Evolutionary conservation across 2,329 filamentous ascomycete genomes (phyloP), one percentile per base, ranked within the genome.

Genomic region (Tolypocladium nubicola): DNA sequence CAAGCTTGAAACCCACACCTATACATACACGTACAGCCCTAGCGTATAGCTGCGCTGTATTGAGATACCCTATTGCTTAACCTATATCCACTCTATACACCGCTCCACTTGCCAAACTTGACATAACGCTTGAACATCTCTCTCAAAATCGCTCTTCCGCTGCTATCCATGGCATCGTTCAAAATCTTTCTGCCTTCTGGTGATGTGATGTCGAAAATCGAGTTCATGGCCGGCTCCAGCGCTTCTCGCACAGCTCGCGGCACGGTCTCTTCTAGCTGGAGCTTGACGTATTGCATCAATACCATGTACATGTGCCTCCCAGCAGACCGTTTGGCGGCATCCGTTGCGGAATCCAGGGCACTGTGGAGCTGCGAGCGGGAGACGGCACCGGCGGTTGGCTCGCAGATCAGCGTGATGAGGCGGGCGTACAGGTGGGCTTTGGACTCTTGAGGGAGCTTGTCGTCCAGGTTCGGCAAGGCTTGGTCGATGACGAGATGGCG

Each of bases 21-120:
- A 3, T 35, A 52, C 19, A 33, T 37, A 19, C 4, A 13, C n/a
- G 8, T n/a, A 4, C 47, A 37, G 16, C 45, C 26, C 16, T 33
- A 47, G 19, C 52, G 30, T 35, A 45, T 56, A 16, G 49, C 52
- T 50, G 41, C 30, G 26, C 47, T 55, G 55, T 58, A 56, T 59
- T n/a, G 39, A 58, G 55, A 57, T 58, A 55, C 50, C 49, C 57
- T 61, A 56, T 53, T 59, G 30, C 16, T 33, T 52, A 41, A 52
- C 52, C 13, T 21, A 33, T 37, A 52, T 37, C 21, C 13, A 39
- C 38, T 62, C 69, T 74, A 83, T 30, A 84, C 76, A 39, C 81
- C 82, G 55, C 71, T 82, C 82, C 83, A 86, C 73, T 84, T 85
- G 47, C 83, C 83, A 73, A 85, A 85, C 69, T 77, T 82, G 66